A percentile compares a stretch with the other conserved stretches of the same genome.
Evolutionary conservation across 345 rosid species (phyloP).

Genomic region (Salix suchowensis): DNA sequence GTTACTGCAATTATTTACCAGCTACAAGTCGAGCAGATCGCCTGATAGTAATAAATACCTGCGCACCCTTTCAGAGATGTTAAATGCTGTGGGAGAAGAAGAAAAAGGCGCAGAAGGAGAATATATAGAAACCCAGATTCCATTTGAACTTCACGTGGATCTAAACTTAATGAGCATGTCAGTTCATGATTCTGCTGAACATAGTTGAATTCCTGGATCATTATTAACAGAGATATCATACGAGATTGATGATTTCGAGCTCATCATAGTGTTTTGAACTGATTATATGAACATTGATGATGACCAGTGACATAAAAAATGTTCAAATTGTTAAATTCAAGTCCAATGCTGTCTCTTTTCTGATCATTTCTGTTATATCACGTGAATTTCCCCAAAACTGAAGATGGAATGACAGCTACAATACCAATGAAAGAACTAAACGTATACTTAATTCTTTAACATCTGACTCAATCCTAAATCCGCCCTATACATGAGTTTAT

Average conservation of each 20-base stretch:
- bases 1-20: neutral
- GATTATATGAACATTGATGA: too few species aligned
- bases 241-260: neutral
- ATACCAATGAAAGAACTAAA: neutral
- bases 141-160: neutral
- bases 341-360: neutral
- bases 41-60: too few species aligned
- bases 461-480: neutral
- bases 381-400: neutral
- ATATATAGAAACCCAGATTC: neutral
- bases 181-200: neutral
- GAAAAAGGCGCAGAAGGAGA: too few species aligned
- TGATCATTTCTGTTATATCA: neutral
- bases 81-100: too few species aligned
- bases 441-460: neutral
- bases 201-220: neutral
- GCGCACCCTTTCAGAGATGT: too few species aligned
- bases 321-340: neutral
- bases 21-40: too few species aligned
- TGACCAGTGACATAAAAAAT: neutral
- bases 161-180: neutral
- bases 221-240: too few species aligned
- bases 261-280: neutral
- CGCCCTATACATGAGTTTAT: neutral
- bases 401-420: neutral